Evolutionary conservation across 371 early-diverging fungal species (phyloP).

Genomic region (Mortierella sp.): DNA sequence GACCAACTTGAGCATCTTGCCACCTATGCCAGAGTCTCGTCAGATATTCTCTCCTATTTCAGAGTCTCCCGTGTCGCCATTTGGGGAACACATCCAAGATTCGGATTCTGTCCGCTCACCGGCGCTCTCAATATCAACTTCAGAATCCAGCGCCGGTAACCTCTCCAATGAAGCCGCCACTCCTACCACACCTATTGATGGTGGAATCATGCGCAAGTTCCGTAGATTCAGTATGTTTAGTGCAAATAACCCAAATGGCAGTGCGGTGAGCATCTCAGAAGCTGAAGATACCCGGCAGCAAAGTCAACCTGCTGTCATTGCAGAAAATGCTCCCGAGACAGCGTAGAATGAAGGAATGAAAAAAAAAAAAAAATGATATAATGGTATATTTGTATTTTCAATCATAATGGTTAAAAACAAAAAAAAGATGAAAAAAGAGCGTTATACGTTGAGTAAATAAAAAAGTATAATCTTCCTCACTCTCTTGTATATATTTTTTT

Average conservation of each 20-base stretch:
- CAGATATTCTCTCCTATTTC: not conserved
- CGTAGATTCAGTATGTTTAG: conserved; percentile 1
- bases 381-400: not conserved
- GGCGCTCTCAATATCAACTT: conserved; percentile 1
- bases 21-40: conserved; percentile 9
- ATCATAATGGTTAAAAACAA: not conserved
- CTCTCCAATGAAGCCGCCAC: not conserved
- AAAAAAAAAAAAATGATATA: too few species aligned
- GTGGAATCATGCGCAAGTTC: conserved; percentile 2
- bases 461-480: not conserved
- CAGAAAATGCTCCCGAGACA: not conserved
- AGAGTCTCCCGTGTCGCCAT: not conserved
- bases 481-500: not conserved
- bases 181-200: conserved; percentile 5
- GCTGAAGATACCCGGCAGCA: not conserved
- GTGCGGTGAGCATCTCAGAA: not conserved
- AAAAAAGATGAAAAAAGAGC: not conserved
- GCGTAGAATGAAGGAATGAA: conserved; percentile 5
- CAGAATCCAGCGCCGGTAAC: not conserved
- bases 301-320: not conserved
- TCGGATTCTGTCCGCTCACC: not conserved
- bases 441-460: not conserved
- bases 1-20: not conserved
- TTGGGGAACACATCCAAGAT: not conserved
- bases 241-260: not conserved